Evolutionary conservation across 164 flowering plant genomes (phyloP), one percentile per base, ranked within the genome.

Genomic region (Taxillus chinensis): DNA sequence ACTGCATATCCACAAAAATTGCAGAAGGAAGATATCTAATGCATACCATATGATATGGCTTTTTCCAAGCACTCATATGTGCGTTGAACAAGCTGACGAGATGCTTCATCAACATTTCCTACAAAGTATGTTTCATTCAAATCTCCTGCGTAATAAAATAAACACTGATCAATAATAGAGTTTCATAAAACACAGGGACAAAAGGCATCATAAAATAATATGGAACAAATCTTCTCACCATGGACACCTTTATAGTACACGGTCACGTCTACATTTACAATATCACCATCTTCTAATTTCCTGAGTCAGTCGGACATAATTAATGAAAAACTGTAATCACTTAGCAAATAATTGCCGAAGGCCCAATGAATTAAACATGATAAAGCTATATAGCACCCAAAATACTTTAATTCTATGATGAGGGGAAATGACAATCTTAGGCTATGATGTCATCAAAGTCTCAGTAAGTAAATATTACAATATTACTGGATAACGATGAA

Each of bases 21-120:
- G 13, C 17, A 9, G 4, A 14, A 39, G 12, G 3, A 4, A 27
- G 11, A 0, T 53, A 42, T 59, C 12, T 16, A 54, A 61, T 52
- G 70, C 77, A 65, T 77, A 92, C 97, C 97, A 64, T 83, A 79
- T 41, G 99, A 65, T 80, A 93, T 93, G 62, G 99, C 97, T 75
- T 93, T 93, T 71, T 93, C 96, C 78, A 93, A 72, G 79, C 99
- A 93, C 68, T 90, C 99, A 62, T 89, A 93, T 55, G 99, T 84
- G 76, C 90, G 81, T 59, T 71, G 86, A 41, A 93, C 87, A 68
- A 93, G 75, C 66, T 77, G 82, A 61, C 72, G 69, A 64, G 99
- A 93, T 68, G 75, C 82, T 71, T 93, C 97, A 78, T 93, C 99
- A 73, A 84, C 95, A 63, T 86, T 84, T 57, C 99, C 99, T 60